These are phyloP conservation scores for Talaromyces sp. DNA, from an alignment of 2,329 filamentous ascomycete genomes.

Conservation along the genomic window DNA sequence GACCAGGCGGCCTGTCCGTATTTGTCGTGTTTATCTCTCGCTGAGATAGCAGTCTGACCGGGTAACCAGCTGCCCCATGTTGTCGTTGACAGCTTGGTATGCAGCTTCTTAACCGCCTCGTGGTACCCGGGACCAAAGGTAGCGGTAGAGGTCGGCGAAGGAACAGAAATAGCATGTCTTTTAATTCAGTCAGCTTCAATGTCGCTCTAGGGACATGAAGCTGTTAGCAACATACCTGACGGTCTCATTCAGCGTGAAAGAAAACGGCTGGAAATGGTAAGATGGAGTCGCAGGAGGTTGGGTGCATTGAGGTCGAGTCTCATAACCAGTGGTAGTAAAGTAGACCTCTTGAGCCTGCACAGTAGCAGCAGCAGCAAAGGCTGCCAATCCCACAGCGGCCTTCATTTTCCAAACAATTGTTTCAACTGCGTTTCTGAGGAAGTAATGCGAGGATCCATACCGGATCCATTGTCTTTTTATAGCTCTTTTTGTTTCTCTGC, in stretches of 20 bases:
- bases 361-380: not conserved
- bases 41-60: slow-evolving; percentile 19
- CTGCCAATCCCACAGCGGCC: not conserved
- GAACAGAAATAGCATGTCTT: slow-evolving; percentile 27
- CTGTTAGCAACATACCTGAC: slow-evolving; percentile 12
- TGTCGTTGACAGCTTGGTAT: slow-evolving; percentile 19
- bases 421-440: not conserved
- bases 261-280: slow-evolving; percentile 22
- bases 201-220: not conserved
- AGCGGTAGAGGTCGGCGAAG: slow-evolving; percentile 22
- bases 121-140: slow-evolving; percentile 24
- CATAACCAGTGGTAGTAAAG: slow-evolving; percentile 20
- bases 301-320: slow-evolving; percentile 21
- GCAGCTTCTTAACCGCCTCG: slow-evolving; percentile 19
- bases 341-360: slow-evolving; percentile 20
- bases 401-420: not conserved
- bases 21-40: slow-evolving; percentile 21
- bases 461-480: not conserved
- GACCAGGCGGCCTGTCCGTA: slow-evolving; percentile 34
- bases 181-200: not conserved
- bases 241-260: slow-evolving; percentile 25
- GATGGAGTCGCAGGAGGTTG: slow-evolving; percentile 13
- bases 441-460: not conserved
- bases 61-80: slow-evolving; percentile 32
- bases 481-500: not conserved